These are phyloP conservation scores for Articulospora tetracladia DNA, from an alignment of 495 filamentous ascomycete genomes.

Conservation along the genomic window DNA sequence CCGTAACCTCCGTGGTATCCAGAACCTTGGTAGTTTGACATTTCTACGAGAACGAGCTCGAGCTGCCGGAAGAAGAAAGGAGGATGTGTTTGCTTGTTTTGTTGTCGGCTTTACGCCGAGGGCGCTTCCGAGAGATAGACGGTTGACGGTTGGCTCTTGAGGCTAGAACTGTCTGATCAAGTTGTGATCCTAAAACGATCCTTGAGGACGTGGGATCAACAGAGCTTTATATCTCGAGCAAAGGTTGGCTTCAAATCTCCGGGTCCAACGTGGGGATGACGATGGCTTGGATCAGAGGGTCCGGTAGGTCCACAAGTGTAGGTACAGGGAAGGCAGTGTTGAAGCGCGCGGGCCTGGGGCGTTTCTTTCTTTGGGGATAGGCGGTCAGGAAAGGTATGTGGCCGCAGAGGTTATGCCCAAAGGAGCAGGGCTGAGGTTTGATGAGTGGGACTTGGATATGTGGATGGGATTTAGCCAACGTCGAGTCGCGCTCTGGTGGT, in stretches of 20 bases:
- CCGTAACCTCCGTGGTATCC: slow-evolving; percentile 32
- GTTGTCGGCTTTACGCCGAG: slow-evolving; percentile 17
- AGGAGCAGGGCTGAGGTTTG: not conserved
- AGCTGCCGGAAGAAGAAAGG: slow-evolving; percentile 1
- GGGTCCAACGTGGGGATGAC: slow-evolving; percentile 16
- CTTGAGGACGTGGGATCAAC: slow-evolving; percentile 8
- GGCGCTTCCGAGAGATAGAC: slow-evolving; percentile 7
- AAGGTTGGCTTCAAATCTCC: slow-evolving; percentile 3
- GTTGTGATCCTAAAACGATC: slow-evolving; percentile 9
- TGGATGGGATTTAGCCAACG: not conserved
- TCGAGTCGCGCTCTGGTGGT: not conserved
- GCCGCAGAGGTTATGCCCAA: not conserved
- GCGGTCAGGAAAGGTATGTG: not conserved
- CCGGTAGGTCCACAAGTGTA: slow-evolving; percentile 1
- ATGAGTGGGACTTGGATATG: not conserved
- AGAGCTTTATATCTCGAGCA: slow-evolving; percentile 16
- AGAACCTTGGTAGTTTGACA: slow-evolving; percentile 33
- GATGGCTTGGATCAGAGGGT: slow-evolving; percentile 2
- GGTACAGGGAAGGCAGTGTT: slow-evolving; percentile 5
- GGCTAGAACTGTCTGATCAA: slow-evolving; percentile 9
- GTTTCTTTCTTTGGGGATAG: not conserved
- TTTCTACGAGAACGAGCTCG: slow-evolving; percentile 6
- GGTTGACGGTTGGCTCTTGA: slow-evolving; percentile 5
- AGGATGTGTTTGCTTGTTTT: slow-evolving; percentile 1
- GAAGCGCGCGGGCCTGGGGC: not conserved